Conservation (phyloP, 2,329 filamentous ascomycete genomes). For the Neophaeococcomyces aloes region DNA sequence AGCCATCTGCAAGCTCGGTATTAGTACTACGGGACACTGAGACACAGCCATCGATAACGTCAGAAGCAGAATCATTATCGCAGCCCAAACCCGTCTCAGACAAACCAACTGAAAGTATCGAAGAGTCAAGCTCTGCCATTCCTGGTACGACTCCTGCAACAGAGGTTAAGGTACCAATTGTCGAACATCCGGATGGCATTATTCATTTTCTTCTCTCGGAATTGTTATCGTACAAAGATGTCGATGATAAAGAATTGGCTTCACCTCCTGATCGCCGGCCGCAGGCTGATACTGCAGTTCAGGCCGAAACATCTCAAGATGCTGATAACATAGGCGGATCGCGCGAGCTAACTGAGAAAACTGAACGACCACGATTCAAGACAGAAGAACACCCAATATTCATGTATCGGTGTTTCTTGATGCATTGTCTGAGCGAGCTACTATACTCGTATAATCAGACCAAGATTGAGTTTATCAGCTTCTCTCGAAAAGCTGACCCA, state of each 20-base stretch:
- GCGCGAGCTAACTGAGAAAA: constrained; percentile 45
- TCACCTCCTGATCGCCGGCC: constrained; percentile 24
- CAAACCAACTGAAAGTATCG: constrained; percentile 19
- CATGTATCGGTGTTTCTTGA: constrained; percentile 87
- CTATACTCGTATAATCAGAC: constrained; percentile 84
- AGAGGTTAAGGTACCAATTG: constrained; percentile 69
- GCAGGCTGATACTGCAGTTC: constrained; percentile 16
- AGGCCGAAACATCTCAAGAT: constrained; percentile 25
- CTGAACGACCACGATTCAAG: constrained; percentile 68
- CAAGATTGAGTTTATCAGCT: constrained; percentile 98
- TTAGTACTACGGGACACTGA: constrained; percentile 27
- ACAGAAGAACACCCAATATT: constrained; percentile 90
- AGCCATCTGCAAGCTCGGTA: constrained; percentile 9
- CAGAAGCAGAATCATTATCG: constrained; percentile 25
- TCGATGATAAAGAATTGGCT: constrained; percentile 66
- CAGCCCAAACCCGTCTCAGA: neutral
- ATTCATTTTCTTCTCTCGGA: constrained; percentile 92
- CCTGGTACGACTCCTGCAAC: constrained; percentile 42
- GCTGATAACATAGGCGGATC: constrained; percentile 1
- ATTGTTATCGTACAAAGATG: constrained; percentile 80
- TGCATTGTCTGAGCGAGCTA: constrained; percentile 84
- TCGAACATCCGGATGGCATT: constrained; percentile 89
- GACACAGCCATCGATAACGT: constrained; percentile 40
- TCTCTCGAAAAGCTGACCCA: constrained; percentile 80
- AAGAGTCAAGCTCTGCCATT: constrained; percentile 33